Percentiles rank a stretch among this genome's conserved stretches.
phyloP scores from a whole-genome alignment of 1,284 basidiomycete genomes.

The Ustilago bromivora region DNA sequence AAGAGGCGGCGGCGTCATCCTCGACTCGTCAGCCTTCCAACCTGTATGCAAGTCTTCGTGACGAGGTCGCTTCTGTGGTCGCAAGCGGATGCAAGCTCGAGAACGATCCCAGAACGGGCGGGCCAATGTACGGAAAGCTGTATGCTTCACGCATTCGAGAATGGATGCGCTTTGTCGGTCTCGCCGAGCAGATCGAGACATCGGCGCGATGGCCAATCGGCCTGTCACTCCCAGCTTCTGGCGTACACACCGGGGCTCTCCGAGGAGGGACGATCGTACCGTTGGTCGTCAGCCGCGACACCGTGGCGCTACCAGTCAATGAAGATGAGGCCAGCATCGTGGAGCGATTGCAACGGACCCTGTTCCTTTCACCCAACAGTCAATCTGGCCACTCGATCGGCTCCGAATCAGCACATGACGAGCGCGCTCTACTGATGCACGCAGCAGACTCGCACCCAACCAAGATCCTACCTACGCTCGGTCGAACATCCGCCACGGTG shows the following conservation, averaged over 20 bases:
- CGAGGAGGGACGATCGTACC: slow-evolving; percentile 26
- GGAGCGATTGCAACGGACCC: slow-evolving; percentile 37
- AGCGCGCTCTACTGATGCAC: slow-evolving; percentile 38
- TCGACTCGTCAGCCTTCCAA: slow-evolving; percentile 20
- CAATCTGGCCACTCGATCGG: slow-evolving; percentile 3
- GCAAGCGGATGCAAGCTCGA: slow-evolving; percentile 45
- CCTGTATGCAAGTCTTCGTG: slow-evolving; percentile 37
- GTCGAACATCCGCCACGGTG: slow-evolving; percentile 45
- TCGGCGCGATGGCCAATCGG: slow-evolving; percentile 60
- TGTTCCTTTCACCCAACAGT: slow-evolving; percentile 6
- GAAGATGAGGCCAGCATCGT: slow-evolving; percentile 50
- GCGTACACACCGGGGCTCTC: slow-evolving; percentile 1
- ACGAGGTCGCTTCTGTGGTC: slow-evolving; percentile 49
- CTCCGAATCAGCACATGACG: slow-evolving; percentile 19
- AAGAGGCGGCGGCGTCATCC: slow-evolving; percentile 22
- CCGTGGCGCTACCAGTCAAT: slow-evolving; percentile 48
- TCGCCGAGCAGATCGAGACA: slow-evolving; percentile 61
- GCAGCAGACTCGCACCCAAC: slow-evolving; percentile 43
- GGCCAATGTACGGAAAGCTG: slow-evolving; percentile 48
- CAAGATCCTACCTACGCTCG: slow-evolving; percentile 39
- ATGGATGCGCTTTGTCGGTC: slow-evolving; percentile 63
- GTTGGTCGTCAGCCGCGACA: slow-evolving; percentile 50
- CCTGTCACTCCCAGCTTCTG: slow-evolving; percentile 27
- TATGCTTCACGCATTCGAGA: slow-evolving; percentile 46
- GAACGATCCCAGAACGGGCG: slow-evolving; percentile 47